Evolutionary conservation across 805 yeast genomes (phyloP).

Genomic region (Kluyveromyces lactis): DNA sequence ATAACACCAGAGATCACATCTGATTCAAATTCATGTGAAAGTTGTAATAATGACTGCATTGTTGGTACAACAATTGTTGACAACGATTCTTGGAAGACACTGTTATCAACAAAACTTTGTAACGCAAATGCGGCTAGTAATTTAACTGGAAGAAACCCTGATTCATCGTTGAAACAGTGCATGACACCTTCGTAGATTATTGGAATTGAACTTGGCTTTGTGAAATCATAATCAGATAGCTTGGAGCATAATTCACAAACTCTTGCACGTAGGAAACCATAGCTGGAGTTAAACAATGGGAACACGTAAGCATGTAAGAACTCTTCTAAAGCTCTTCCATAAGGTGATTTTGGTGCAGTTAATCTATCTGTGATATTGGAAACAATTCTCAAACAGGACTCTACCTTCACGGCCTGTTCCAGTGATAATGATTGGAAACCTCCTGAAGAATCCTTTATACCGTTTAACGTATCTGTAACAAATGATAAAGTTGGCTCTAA

Average conservation of each 20-base stretch:
- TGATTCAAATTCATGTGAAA: slow-evolving; percentile 76
- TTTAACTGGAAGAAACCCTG: slow-evolving; percentile 59
- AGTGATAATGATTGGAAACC: slow-evolving; percentile 25
- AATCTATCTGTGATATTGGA: slow-evolving; percentile 63
- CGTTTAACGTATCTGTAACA: slow-evolving; percentile 41
- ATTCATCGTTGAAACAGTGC: slow-evolving; percentile 33
- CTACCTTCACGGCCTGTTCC: slow-evolving; percentile 57
- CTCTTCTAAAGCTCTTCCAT: slow-evolving; percentile 54
- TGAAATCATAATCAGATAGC: slow-evolving; percentile 54
- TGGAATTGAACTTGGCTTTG: slow-evolving; percentile 30
- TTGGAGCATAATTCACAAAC: slow-evolving; percentile 58
- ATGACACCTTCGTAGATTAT: slow-evolving; percentile 40
- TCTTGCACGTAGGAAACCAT: slow-evolving; percentile 68
- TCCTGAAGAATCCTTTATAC: slow-evolving; percentile 8
- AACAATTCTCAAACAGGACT: slow-evolving; percentile 71
- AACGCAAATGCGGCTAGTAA: slow-evolving; percentile 79
- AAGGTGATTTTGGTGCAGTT: slow-evolving; percentile 47
- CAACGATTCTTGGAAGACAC: slow-evolving; percentile 60
- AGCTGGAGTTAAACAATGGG: slow-evolving; percentile 59
- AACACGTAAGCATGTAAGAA: slow-evolving; percentile 57
- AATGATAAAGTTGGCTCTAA: slow-evolving; percentile 55
- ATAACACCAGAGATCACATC: slow-evolving; percentile 84
- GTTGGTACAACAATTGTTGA: slow-evolving; percentile 65
- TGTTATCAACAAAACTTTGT: slow-evolving; percentile 63
- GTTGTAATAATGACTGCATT: slow-evolving; percentile 66